phyloP scores from a whole-genome alignment of 2,329 filamentous ascomycete genomes.

The Alternaria consortialis region DNA sequence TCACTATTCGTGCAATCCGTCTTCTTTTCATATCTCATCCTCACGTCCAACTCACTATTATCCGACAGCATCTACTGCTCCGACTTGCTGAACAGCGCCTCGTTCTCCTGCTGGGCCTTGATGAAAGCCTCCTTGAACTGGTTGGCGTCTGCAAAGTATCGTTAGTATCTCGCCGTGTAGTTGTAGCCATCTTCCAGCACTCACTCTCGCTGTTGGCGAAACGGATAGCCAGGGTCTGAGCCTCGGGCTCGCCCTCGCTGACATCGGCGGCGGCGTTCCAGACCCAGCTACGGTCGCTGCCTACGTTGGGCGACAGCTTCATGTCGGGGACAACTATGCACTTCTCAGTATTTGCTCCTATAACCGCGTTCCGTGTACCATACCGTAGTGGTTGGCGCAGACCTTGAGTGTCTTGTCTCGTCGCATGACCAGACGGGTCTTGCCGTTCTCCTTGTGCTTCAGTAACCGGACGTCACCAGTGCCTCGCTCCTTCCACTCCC shows the following conservation, averaged over 20 bases:
- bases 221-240: conserved; percentile 93
- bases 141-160: conserved; percentile 76
- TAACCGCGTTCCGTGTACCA: conserved; percentile 46
- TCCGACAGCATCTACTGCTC: conserved; percentile 53
- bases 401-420: conserved; percentile 99
- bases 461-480: conserved; percentile 95
- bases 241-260: conserved; percentile 96
- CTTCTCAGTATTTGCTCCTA: conserved; percentile 29
- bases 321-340: conserved; percentile 89
- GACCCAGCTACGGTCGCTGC: conserved; percentile 98
- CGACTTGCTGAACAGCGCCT: conserved; percentile 74
- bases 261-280: conserved; percentile 99
- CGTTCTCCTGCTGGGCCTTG: conserved; percentile 96
- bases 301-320: conserved; percentile 98
- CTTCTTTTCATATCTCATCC: conserved; percentile 19
- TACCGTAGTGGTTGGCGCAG: conserved; percentile 99
- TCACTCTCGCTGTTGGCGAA: conserved; percentile 97
- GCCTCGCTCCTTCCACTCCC: conserved; percentile 99
- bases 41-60: conserved; percentile 20
- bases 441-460: conserved; percentile 98
- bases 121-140: conserved; percentile 97
- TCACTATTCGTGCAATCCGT: conserved; percentile 41
- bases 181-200: conserved; percentile 52
- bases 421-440: conserved; percentile 97
- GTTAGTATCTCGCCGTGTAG: conserved; percentile 38